Conservation (phyloP, 352 stramenopile genomes). For the Pythium myriotylum region DNA sequence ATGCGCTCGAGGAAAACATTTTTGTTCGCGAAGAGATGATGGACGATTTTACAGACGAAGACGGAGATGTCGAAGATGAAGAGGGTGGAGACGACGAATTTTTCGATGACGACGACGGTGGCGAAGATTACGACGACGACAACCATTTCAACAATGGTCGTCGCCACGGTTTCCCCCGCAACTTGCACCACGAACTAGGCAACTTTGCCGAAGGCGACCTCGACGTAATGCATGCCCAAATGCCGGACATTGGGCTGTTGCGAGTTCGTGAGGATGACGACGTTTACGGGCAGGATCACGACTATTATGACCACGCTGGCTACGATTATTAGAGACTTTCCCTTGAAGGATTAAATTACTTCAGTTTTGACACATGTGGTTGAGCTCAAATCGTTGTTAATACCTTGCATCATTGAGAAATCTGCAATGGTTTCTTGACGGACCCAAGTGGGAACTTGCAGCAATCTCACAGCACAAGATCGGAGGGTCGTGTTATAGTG, state of each 20-base stretch:
- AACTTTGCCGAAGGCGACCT: neutral
- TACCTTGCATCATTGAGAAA: too few species aligned
- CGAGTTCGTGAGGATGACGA: neutral
- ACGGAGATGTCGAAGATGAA: neutral
- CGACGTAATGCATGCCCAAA: neutral
- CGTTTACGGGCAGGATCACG: neutral
- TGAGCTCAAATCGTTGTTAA: too few species aligned
- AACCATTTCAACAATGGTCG: neutral
- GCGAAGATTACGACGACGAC: neutral
- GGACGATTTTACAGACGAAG: neutral
- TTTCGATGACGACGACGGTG: conserved; percentile 3
- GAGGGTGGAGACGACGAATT: conserved; percentile 6
- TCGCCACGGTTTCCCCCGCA: neutral
- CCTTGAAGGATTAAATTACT: too few species aligned
- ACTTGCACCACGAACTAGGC: neutral
- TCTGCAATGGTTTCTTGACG: too few species aligned
- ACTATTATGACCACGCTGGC: conserved; percentile 5
- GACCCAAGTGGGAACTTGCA: too few species aligned
- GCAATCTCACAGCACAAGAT: too few species aligned
- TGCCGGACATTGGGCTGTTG: neutral
- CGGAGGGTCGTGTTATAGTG: too few species aligned
- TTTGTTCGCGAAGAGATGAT: conserved; percentile 9
- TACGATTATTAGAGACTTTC: neutral
- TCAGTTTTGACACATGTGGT: too few species aligned
- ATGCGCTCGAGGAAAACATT: conserved; percentile 3